A percentile compares a stretch with the other conserved stretches of the same genome.
phyloP scores from a whole-genome alignment of 352 stramenopile genomes.

The Globisporangium radiosum region DNA sequence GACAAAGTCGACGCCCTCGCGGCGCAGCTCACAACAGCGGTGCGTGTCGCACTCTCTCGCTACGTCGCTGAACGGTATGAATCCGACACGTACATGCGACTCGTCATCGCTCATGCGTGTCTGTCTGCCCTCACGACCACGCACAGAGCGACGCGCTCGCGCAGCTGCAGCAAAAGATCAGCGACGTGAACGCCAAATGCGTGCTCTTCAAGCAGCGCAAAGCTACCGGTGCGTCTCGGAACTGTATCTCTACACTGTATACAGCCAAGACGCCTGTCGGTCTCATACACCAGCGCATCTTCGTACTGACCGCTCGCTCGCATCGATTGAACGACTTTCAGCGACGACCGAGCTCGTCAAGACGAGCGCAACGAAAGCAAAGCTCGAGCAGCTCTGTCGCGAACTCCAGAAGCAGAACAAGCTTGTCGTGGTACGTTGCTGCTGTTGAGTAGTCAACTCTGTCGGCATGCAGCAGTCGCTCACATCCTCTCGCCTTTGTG shows the following conservation, averaged over 20 bases:
- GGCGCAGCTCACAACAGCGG: conserved; percentile 16
- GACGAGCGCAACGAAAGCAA: conserved; percentile 53
- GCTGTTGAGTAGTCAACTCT: too few relatives aligned
- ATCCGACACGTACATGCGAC: conserved; percentile 1
- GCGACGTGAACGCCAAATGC: conserved; percentile 73
- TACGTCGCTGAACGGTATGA: background rate
- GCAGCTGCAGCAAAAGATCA: conserved; percentile 76
- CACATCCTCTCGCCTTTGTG: background rate
- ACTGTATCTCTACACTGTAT: background rate
- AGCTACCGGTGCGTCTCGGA: conserved; percentile 26
- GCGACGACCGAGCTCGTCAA: conserved; percentile 60
- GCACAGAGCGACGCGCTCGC: conserved; percentile 45
- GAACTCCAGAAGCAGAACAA: conserved; percentile 88
- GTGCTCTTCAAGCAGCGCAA: conserved; percentile 78
- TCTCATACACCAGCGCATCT: too few relatives aligned
- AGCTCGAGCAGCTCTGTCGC: conserved; percentile 80
- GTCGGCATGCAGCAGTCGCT: too few relatives aligned
- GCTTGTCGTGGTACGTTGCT: conserved; percentile 46
- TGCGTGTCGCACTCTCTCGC: background rate
- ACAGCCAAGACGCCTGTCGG: background rate
- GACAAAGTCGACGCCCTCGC: conserved; percentile 40
- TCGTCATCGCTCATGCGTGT: background rate
- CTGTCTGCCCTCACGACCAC: too few relatives aligned
- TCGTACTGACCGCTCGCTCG: too few relatives aligned
- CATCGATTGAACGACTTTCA: conserved; percentile 7